phyloP scores from a whole-genome alignment of 352 stramenopile species.

The Phytophthora aleatoria region DNA sequence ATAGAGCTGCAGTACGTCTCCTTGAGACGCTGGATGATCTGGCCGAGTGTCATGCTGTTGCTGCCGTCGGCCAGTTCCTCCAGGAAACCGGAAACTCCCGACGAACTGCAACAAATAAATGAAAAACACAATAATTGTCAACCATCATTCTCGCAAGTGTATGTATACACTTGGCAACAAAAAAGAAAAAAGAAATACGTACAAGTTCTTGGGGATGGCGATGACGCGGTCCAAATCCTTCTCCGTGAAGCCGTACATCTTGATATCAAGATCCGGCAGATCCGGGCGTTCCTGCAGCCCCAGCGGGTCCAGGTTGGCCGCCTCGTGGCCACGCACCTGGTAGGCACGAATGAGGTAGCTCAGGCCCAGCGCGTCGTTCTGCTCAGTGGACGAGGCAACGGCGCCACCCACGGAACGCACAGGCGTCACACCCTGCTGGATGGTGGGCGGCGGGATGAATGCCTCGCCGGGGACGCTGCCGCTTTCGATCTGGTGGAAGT shows the following conservation, averaged over 20 bases:
- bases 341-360: slow-evolving; percentile 98
- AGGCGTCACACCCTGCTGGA: slow-evolving; percentile 75
- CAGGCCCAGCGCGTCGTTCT: slow-evolving; percentile 90
- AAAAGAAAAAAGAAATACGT: slow-evolving; percentile 27
- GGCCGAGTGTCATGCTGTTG: slow-evolving; percentile 92
- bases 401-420: slow-evolving; percentile 51
- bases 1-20: slow-evolving; percentile 98
- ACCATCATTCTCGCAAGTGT: slow-evolving; percentile 4
- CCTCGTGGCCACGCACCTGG: slow-evolving; percentile 96
- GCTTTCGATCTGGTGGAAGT: slow-evolving; percentile 85
- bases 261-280: slow-evolving; percentile 88
- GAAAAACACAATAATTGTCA: neutral
- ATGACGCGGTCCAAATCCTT: slow-evolving; percentile 91
- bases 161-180: slow-evolving; percentile 17
- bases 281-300: slow-evolving; percentile 74
- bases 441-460: slow-evolving; percentile 83
- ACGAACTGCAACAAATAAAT: slow-evolving; percentile 52
- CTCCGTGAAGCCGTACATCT: slow-evolving; percentile 93
- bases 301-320: slow-evolving; percentile 97
- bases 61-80: slow-evolving; percentile 75
- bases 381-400: slow-evolving; percentile 40
- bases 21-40: slow-evolving; percentile 94
- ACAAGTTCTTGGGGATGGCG: slow-evolving; percentile 88
- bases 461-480: slow-evolving; percentile 78
- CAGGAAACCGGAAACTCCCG: slow-evolving; percentile 90